A percentile compares a stretch with the other conserved stretches of the same genome.
Conservation (phyloP, 495 filamentous ascomycete genomes). For the Daldinia childiae region DNA sequence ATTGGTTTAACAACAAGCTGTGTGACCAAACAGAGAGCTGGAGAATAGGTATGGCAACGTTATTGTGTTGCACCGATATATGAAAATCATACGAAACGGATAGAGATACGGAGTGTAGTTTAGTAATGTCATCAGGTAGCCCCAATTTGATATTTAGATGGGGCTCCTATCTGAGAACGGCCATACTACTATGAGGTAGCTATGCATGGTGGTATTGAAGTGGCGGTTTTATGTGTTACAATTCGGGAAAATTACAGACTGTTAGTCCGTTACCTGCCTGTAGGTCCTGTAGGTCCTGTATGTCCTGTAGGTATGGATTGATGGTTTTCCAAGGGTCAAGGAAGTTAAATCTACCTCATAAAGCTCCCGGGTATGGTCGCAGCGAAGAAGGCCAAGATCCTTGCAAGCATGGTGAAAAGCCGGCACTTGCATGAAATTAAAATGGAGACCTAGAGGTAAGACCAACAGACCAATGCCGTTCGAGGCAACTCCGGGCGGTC, state of each 20-base stretch:
- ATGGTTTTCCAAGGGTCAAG: conserved; percentile 4
- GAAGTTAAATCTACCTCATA: neutral
- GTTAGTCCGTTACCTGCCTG: neutral
- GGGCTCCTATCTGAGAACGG: neutral
- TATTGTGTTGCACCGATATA: conserved; percentile 18
- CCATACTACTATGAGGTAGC: neutral
- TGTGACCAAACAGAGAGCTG: conserved; percentile 2
- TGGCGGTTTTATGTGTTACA: conserved; percentile 15
- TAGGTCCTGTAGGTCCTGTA: no score
- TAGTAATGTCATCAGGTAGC: conserved; percentile 17
- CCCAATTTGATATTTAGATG: neutral
- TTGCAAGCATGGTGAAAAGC: conserved; percentile 23
- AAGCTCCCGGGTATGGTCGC: conserved; percentile 8
- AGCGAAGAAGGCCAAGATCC: conserved; percentile 26
- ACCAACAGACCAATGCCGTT: conserved; percentile 12
- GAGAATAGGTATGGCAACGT: conserved; percentile 11
- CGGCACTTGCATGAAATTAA: conserved; percentile 43
- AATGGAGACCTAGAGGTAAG: conserved; percentile 28
- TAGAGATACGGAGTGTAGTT: conserved; percentile 5
- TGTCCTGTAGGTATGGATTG: neutral
- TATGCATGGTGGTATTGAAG: conserved; percentile 25
- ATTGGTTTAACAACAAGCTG: conserved; percentile 20
- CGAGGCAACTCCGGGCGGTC: conserved; percentile 27
- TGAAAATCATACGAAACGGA: conserved; percentile 15
- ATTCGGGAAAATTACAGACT: neutral